These are phyloP conservation scores for Stachybotrys elegans DNA, from an alignment of 2,329 filamentous ascomycete species.

Conservation along the genomic window DNA sequence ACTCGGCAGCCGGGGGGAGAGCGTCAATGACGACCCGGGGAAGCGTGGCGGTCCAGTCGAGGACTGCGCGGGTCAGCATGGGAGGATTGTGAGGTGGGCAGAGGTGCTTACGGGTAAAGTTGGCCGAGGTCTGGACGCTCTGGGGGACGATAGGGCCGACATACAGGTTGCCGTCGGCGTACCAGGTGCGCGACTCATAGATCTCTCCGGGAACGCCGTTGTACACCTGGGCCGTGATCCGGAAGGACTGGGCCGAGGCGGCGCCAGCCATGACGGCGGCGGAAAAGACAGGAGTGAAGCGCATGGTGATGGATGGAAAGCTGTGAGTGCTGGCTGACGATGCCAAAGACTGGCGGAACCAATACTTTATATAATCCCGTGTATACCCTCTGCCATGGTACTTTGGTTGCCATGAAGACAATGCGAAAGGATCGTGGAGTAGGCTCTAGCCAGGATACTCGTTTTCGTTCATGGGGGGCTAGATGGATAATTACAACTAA, in stretches of 20 bases:
- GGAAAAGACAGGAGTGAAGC: neutral
- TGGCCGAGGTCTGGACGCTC: constrained; percentile 2
- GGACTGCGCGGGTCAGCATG: constrained; percentile 3
- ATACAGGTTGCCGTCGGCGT: constrained; percentile 8
- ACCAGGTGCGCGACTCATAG: constrained; percentile 2
- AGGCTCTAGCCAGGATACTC: no score
- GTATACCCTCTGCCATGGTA: constrained; percentile 8
- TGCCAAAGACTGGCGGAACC: neutral
- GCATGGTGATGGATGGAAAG: neutral
- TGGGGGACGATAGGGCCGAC: constrained; percentile 1
- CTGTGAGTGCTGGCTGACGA: neutral
- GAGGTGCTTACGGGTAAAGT: constrained; percentile 3
- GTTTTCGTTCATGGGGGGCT: no score
- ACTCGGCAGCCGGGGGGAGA: constrained; percentile 3
- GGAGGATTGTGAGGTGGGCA: no score
- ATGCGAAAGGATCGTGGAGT: no score
- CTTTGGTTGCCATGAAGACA: no score
- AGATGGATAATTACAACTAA: no score
- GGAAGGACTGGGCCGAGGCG: constrained; percentile 7
- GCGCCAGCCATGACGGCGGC: constrained; percentile 1
- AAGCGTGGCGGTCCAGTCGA: constrained; percentile 3
- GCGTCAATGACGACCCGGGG: constrained; percentile 4
- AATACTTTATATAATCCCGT: no score
- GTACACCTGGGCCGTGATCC: constrained; percentile 1
- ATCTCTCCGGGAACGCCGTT: neutral